Conservation (phyloP, 106 monocot species). For the Xerophyta viscosa region DNA sequence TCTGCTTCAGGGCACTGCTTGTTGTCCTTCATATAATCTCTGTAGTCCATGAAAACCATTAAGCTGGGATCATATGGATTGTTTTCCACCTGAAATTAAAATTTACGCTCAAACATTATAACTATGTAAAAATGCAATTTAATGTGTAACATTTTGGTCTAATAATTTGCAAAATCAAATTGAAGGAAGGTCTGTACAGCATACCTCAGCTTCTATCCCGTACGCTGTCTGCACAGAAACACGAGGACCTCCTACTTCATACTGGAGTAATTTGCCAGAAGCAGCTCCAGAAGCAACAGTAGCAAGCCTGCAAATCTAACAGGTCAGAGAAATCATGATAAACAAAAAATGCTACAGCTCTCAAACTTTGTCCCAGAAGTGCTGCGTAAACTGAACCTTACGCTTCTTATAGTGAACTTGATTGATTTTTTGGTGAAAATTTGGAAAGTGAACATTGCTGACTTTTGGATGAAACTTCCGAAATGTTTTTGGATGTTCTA, state of each 20-base stretch:
- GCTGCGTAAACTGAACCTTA: no score
- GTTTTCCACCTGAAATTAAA: slow-evolving; percentile 80
- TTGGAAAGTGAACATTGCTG: no score
- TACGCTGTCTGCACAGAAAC: slow-evolving; percentile 96
- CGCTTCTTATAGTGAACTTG: not conserved
- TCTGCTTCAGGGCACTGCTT: slow-evolving; percentile 19
- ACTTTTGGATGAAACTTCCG: no score
- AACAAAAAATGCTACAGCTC: no score
- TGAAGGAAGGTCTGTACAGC: no score
- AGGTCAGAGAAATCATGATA: slow-evolving; percentile 13
- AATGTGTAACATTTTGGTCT: no score
- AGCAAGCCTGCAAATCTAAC: slow-evolving; percentile 55
- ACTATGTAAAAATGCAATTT: no score
- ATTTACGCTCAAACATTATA: no score
- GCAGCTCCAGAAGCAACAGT: slow-evolving; percentile 98
- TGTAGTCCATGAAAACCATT: slow-evolving; percentile 99
- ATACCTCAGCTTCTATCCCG: slow-evolving; percentile 96
- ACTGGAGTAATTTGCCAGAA: slow-evolving; percentile 84
- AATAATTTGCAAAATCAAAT: no score
- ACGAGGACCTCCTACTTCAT: slow-evolving; percentile 94
- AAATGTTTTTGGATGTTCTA: no score
- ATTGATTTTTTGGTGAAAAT: no score
- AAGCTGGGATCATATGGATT: slow-evolving; percentile 93
- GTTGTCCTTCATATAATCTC: slow-evolving; percentile 64
- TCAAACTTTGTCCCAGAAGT: no score